Percentiles rank a stretch among this genome's conserved stretches.
Conservation (phyloP, 2,329 filamentous ascomycete genomes). For the Penicillium sp. region DNA sequence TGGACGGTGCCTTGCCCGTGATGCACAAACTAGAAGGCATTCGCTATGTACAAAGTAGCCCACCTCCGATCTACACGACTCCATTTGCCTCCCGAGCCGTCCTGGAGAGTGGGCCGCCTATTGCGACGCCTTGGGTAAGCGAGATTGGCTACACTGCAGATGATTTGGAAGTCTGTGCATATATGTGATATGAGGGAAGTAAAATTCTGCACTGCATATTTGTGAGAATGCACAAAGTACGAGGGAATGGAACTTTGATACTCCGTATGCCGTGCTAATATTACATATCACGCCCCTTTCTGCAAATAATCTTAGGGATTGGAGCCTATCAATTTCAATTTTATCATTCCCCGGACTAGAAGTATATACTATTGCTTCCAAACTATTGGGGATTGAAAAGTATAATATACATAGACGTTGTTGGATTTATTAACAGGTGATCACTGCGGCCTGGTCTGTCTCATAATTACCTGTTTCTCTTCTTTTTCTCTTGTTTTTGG, state of each 20-base stretch:
- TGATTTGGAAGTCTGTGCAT: neutral
- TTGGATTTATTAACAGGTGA: neutral
- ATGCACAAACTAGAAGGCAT: neutral
- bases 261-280: neutral
- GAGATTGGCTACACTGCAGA: slow-evolving; percentile 7
- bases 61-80: neutral
- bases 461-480: neutral
- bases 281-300: neutral
- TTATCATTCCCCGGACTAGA: neutral
- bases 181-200: neutral
- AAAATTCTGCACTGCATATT: neutral
- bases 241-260: neutral
- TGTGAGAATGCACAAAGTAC: neutral
- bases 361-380: neutral
- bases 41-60: neutral
- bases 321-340: neutral
- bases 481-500: neutral
- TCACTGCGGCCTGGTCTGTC: neutral
- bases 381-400: neutral
- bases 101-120: neutral
- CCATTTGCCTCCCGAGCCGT: slow-evolving; percentile 16
- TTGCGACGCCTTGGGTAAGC: slow-evolving; percentile 8
- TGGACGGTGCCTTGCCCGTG: neutral
- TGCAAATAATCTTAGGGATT: neutral
- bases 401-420: neutral